Evolutionary conservation across 1,284 basidiomycete genomes (phyloP), one percentile per base, ranked within the genome.

Genomic region (Blastosporella zonata): DNA sequence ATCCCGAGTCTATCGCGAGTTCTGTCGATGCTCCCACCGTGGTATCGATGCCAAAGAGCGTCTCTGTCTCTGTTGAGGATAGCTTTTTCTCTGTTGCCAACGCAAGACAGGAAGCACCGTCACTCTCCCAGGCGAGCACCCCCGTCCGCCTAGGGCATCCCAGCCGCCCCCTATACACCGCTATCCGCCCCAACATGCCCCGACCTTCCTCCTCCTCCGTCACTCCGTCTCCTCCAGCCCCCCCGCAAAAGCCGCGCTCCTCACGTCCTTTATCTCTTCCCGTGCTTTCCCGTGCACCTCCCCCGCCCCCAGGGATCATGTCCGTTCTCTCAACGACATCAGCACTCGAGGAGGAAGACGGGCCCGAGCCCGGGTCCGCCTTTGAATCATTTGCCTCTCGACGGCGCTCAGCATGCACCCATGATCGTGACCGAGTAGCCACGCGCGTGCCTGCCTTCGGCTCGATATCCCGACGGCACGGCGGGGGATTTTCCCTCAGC

Each of bases 401-500:
- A 23, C 28, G 44, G 18, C 36, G 40, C 9, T 23, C 42, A 13
- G 28, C 31, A 17, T 44, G 42, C 7, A 21, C 31, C 2, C 17
- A 28, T 22, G 28, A 20, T 3, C 20, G 12, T 34, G 5, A 20
- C 6, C 20, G 12, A 28, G 5, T 8, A 8, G 8, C n/a, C 21
- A 10, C 23, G n/a, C 37, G 20, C 15, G 33, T 43, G 22, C 27
- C 46, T 18, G 33, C 50, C 6, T 29, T 47, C 12, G 40, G 50
- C 6, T 35, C 40, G 15, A 20, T 33, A 6, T 45, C 45, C 9
- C 46, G 22, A 22, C 50, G 10, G 12, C 43, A 22, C 15, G 23
- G 25, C 21, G 79, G 78, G 3, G n/a, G n/a, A n/a, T 79, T 70
- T 60, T 83, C 81, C 41, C 62, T 83, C 49, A 82, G 77, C 48